phyloP scores from a whole-genome alignment of 225 moss, liverwort and hornwort genomes.

The Physcomitrellopsis africana region DNA sequence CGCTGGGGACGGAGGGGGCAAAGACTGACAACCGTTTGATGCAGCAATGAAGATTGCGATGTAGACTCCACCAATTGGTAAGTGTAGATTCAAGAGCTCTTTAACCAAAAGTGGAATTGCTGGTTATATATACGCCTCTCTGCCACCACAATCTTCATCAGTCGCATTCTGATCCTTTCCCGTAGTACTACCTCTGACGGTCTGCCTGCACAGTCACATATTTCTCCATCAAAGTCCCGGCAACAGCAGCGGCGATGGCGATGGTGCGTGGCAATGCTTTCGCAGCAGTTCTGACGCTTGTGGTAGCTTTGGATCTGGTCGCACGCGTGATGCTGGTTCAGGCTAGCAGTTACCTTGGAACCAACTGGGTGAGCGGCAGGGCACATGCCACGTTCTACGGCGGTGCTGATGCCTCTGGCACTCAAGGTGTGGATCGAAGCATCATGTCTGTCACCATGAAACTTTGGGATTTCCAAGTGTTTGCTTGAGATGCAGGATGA shows the following conservation, averaged over 20 bases:
- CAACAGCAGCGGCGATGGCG: constrained; percentile 34
- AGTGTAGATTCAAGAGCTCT: background rate
- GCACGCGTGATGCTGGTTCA: constrained; percentile 30
- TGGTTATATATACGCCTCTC: constrained; percentile 41
- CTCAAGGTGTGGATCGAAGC: constrained; percentile 38
- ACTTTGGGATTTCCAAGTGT: too few relatives aligned
- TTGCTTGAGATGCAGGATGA: too few relatives aligned
- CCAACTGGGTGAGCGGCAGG: constrained; percentile 30
- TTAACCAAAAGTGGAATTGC: background rate
- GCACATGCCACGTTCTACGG: constrained; percentile 65
- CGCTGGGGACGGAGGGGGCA: constrained; percentile 33
- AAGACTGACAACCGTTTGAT: constrained; percentile 34
- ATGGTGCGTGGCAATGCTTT: background rate
- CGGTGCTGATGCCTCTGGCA: constrained; percentile 60
- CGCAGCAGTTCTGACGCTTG: constrained; percentile 19
- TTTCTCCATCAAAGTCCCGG: constrained; percentile 23
- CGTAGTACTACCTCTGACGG: constrained; percentile 16
- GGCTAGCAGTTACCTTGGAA: constrained; percentile 38
- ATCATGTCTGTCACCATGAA: background rate
- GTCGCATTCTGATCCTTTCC: constrained; percentile 31
- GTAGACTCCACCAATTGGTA: background rate
- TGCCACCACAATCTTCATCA: constrained; percentile 50
- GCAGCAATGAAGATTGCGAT: constrained; percentile 30
- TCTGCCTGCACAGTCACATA: constrained; percentile 12
- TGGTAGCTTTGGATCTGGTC: constrained; percentile 34